These are phyloP conservation scores for Eimeria tenella DNA, from an alignment of 169 alveolate species.

Conservation along the genomic window DNA sequence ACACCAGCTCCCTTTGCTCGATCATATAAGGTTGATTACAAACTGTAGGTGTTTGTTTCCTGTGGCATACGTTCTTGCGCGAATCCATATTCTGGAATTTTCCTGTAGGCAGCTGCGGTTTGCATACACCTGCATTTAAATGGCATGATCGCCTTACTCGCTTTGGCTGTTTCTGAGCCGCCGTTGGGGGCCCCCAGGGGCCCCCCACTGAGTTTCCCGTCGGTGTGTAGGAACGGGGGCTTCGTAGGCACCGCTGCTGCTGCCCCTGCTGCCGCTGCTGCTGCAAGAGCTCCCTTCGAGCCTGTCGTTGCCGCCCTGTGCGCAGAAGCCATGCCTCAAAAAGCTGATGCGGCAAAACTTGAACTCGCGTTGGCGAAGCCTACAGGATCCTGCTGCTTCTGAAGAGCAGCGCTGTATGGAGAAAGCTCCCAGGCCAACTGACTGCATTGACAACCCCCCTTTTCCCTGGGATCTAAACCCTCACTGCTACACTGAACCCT, in stretches of 20 bases:
- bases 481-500: not conserved
- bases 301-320: slow-evolving; percentile 56
- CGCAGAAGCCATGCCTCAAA: not conserved
- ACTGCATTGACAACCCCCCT: too few species aligned
- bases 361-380: too few species aligned
- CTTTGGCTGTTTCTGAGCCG: not conserved
- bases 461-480: not conserved
- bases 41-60: too few species aligned
- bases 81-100: not conserved
- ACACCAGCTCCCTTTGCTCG: not conserved
- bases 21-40: too few species aligned
- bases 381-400: too few species aligned
- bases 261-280: slow-evolving; percentile 34
- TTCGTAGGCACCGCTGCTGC: slow-evolving; percentile 17
- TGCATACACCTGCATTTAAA: not conserved
- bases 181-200: not conserved
- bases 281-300: slow-evolving; percentile 42
- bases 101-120: not conserved
- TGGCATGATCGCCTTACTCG: not conserved
- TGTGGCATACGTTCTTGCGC: too few species aligned
- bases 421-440: too few species aligned
- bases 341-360: too few species aligned
- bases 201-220: not conserved
- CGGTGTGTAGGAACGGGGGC: not conserved
- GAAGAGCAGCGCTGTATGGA: too few species aligned